Conservation (phyloP, 345 rosid species). For the Erysimum cheiranthoides region DNA sequence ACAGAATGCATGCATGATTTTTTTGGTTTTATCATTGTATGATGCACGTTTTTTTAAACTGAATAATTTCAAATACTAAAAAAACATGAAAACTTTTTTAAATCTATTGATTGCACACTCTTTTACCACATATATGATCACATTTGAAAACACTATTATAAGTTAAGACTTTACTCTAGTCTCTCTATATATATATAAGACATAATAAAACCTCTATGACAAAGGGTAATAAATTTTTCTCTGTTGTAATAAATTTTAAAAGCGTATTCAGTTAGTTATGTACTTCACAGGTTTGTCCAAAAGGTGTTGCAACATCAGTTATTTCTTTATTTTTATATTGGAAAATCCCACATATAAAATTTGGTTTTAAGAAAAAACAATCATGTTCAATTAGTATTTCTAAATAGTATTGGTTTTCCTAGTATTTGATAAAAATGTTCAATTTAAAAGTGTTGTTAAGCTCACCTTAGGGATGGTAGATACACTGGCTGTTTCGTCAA, state of each 20-base stretch:
- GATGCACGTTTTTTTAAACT: background rate
- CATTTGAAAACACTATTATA: background rate
- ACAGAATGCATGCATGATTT: background rate
- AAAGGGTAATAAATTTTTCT: background rate
- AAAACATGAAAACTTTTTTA: background rate
- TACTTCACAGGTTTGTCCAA: background rate
- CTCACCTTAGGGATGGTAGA: slow-evolving; percentile 27
- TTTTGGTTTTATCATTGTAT: slow-evolving; percentile 10
- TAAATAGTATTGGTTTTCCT: background rate
- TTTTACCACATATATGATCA: background rate
- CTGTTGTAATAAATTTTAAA: background rate
- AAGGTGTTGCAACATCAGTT: background rate
- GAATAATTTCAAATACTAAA: background rate
- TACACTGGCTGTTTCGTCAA: slow-evolving; percentile 25
- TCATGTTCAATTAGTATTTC: background rate
- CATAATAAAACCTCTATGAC: background rate
- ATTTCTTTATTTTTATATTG: background rate
- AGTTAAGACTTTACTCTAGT: background rate
- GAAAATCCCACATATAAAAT: background rate
- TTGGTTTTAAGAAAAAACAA: background rate
- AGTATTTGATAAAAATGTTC: background rate
- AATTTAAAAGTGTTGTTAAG: background rate
- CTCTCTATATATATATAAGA: background rate
- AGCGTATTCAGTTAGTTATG: background rate
- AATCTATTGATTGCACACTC: background rate